These are phyloP conservation scores for Beta corolliflora DNA, from an alignment of 179 eudicot genomes.

Conservation along the genomic window DNA sequence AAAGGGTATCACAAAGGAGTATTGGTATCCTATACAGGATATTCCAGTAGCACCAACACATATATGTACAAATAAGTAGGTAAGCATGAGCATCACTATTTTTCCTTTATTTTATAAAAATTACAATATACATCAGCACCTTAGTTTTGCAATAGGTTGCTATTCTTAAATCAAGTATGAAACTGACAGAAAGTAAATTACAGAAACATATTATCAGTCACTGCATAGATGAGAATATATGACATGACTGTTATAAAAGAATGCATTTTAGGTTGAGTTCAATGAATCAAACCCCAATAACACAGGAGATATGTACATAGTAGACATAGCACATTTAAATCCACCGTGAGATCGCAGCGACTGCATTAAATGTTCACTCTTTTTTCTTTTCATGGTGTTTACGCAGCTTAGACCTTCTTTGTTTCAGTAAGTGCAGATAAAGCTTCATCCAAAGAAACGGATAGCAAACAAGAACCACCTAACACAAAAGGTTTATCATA, in stretches of 20 bases:
- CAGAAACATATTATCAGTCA: background rate
- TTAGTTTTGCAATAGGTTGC: background rate
- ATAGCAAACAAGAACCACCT: constrained; percentile 76
- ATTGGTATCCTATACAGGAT: constrained; percentile 7
- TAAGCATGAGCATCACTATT: background rate
- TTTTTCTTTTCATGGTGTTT: constrained; percentile 42
- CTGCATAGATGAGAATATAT: background rate
- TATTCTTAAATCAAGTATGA: background rate
- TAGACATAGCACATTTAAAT: constrained; percentile 1
- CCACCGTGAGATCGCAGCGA: background rate
- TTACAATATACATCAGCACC: background rate
- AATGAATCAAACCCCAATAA: background rate
- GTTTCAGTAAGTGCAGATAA: constrained; percentile 79
- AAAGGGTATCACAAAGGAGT: background rate
- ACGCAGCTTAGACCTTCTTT: constrained; percentile 67
- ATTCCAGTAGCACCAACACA: background rate
- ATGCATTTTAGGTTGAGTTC: background rate
- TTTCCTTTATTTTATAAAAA: background rate
- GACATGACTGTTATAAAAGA: background rate
- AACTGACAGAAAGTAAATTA: constrained; percentile 1
- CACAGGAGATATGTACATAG: background rate
- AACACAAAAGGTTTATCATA: constrained; percentile 20
- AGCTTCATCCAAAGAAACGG: constrained; percentile 78
- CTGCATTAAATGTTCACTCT: constrained; percentile 24
- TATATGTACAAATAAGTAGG: background rate